Conservation (phyloP, 441 rosid species). For the Aquilaria agallochum region DNA sequence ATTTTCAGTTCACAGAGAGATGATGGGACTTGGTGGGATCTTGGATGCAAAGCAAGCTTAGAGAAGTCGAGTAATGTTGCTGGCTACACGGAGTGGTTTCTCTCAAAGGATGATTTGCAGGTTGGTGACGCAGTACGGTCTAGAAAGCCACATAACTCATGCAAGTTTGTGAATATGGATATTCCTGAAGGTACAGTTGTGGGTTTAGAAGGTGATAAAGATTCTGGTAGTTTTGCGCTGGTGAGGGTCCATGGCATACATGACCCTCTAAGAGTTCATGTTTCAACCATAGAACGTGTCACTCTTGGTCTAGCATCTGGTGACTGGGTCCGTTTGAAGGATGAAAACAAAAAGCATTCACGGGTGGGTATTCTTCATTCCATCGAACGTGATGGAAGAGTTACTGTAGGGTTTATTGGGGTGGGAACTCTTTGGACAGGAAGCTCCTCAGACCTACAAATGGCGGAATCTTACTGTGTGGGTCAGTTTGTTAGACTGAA, state of each 20-base stretch:
- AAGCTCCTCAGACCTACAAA: constrained; percentile 57
- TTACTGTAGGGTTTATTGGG: constrained; percentile 75
- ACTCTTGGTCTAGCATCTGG: constrained; percentile 82
- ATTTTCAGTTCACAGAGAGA: constrained; percentile 61
- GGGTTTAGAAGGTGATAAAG: constrained; percentile 51
- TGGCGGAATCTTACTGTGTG: constrained; percentile 62
- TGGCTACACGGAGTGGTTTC: constrained; percentile 74
- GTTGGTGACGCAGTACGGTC: constrained; percentile 84
- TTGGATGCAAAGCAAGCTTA: constrained; percentile 26
- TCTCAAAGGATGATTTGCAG: constrained; percentile 63
- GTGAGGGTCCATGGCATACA: constrained; percentile 81
- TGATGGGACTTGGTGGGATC: constrained; percentile 49
- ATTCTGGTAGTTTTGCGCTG: constrained; percentile 56
- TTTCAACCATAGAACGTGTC: constrained; percentile 67
- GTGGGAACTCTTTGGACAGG: constrained; percentile 78
- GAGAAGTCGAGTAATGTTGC: constrained; percentile 29
- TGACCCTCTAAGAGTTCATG: constrained; percentile 68
- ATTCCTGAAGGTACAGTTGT: constrained; percentile 80
- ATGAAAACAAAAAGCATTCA: constrained; percentile 60
- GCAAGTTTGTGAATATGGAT: constrained; percentile 64
- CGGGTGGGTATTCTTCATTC: constrained; percentile 80
- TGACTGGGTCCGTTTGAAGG: constrained; percentile 85
- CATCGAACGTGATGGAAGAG: constrained; percentile 52
- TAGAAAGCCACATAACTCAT: constrained; percentile 57
- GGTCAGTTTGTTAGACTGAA: constrained; percentile 79